A percentile compares a stretch with the other conserved stretches of the same genome.
Conservation (phyloP, 129 eudicot species). For the Artemisia tridentata region DNA sequence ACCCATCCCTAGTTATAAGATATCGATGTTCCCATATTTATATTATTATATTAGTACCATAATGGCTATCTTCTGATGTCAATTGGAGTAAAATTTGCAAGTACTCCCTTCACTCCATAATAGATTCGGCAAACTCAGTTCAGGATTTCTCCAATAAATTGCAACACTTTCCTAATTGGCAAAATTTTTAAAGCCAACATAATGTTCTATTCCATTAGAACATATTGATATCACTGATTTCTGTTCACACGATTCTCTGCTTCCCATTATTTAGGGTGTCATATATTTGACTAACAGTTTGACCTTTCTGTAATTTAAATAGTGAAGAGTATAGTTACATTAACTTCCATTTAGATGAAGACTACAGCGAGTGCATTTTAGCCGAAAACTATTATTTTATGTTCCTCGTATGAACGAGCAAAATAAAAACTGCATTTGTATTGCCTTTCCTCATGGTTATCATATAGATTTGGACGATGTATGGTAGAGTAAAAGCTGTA, state of each 20-base stretch:
- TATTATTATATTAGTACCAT: neutral
- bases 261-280: neutral
- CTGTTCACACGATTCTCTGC: neutral
- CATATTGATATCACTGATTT: neutral
- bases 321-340: neutral
- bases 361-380: neutral
- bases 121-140: neutral
- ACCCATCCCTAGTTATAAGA: no score
- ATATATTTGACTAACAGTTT: neutral
- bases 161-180: neutral
- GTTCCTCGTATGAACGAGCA: neutral
- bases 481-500: no score
- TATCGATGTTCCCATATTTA: neutral
- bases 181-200: neutral
- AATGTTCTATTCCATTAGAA: neutral
- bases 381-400: neutral
- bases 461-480: neutral
- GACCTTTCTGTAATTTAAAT: neutral
- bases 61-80: neutral
- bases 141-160: neutral
- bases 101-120: neutral
- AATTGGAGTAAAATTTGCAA: neutral
- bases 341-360: neutral
- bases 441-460: neutral
- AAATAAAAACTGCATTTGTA: neutral